A percentile compares a stretch with the other conserved stretches of the same genome.
phyloP scores from a whole-genome alignment of 441 rosid genomes.

The Breynia disticha region DNA sequence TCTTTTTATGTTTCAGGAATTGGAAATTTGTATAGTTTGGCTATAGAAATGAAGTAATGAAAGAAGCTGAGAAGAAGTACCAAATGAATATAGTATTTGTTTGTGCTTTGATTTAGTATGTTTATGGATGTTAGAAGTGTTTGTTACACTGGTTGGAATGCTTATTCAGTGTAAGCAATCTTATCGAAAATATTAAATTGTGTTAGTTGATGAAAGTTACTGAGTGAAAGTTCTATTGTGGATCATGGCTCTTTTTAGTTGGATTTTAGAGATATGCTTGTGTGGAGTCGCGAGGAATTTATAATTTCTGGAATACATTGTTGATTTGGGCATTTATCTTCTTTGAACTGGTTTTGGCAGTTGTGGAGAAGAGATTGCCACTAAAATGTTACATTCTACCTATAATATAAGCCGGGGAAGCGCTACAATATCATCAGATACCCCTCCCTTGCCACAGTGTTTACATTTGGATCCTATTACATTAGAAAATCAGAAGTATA shows the following conservation, averaged over 20 bases:
- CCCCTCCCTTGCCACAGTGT: constrained; percentile 28
- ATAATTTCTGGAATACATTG: neutral
- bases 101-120: too few species aligned
- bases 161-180: too few species aligned
- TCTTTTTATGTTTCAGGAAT: neutral
- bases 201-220: neutral
- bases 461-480: constrained; percentile 46
- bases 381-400: constrained; percentile 50
- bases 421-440: constrained; percentile 40
- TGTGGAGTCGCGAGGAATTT: too few species aligned
- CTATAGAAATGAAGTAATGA: too few species aligned
- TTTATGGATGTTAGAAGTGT: too few species aligned
- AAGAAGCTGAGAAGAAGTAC: too few species aligned
- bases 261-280: neutral
- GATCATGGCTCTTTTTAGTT: neutral
- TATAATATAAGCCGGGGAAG: constrained; percentile 43
- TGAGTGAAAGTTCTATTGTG: neutral
- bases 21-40: neutral
- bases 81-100: too few species aligned
- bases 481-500: constrained; percentile 32
- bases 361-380: constrained; percentile 14
- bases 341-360: constrained; percentile 19
- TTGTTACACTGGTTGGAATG: too few species aligned
- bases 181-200: too few species aligned
- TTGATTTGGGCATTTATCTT: constrained; percentile 5